These are phyloP conservation scores for Blastocystis sp. DNA, from an alignment of 352 stramenopile genomes.

Conservation along the genomic window DNA sequence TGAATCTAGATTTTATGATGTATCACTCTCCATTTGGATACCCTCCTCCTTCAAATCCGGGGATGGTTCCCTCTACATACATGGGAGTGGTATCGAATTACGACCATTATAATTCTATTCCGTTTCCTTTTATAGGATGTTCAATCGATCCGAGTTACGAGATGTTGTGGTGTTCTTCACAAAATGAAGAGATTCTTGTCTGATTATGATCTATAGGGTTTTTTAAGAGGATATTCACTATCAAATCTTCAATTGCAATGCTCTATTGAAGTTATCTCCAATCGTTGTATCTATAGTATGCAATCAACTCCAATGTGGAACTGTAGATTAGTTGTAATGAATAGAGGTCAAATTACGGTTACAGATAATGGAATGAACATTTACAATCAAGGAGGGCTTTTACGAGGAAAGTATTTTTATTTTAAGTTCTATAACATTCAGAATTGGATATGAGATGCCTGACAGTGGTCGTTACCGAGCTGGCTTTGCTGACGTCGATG, in stretches of 20 bases:
- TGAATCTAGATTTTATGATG: background rate
- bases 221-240: conserved; percentile 42
- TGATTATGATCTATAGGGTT: background rate
- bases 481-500: conserved; percentile 24
- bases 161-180: conserved; percentile 52
- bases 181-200: background rate
- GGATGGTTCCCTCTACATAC: background rate
- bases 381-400: conserved; percentile 47
- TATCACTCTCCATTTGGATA: conserved; percentile 21
- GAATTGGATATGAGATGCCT: conserved; percentile 57
- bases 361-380: conserved; percentile 61
- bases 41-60: background rate
- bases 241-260: conserved; percentile 35
- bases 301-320: conserved; percentile 23
- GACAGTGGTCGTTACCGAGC: conserved; percentile 35
- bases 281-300: conserved; percentile 55
- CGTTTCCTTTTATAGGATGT: conserved; percentile 60
- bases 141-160: conserved; percentile 41
- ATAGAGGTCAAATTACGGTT: conserved; percentile 40
- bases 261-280: conserved; percentile 56
- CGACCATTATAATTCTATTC: conserved; percentile 37
- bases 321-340: background rate
- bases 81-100: conserved; percentile 5
- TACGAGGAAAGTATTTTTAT: conserved; percentile 25
- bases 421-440: background rate